Percentiles rank a stretch among this genome's conserved stretches.
Evolutionary conservation across 495 filamentous ascomycete species (phyloP).

Genomic region (Entonaema liquescens): DNA sequence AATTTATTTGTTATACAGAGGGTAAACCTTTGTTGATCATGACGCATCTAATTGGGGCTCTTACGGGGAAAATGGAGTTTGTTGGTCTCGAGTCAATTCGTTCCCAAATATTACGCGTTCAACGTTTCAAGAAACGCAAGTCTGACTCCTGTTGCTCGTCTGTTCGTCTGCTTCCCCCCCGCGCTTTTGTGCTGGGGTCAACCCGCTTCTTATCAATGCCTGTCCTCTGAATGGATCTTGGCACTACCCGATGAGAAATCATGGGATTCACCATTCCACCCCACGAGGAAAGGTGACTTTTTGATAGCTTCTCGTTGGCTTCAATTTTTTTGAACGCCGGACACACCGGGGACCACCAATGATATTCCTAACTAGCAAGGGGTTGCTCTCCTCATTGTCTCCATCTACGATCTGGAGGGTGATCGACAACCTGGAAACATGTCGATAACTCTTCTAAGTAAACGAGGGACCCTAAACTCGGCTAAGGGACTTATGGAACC

Average conservation of each 20-base stretch:
- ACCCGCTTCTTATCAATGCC: slow-evolving; percentile 31
- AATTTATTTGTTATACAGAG: slow-evolving; percentile 32
- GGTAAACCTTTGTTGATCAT: slow-evolving; percentile 31
- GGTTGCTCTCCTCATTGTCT: not conserved
- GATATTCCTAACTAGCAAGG: slow-evolving; percentile 21
- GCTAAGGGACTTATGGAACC: slow-evolving; percentile 2
- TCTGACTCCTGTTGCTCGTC: slow-evolving; percentile 25
- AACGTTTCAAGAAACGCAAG: slow-evolving; percentile 42
- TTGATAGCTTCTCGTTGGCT: slow-evolving; percentile 17
- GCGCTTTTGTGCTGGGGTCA: slow-evolving; percentile 27
- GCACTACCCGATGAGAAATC: slow-evolving; percentile 19
- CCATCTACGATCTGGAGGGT: slow-evolving; percentile 24
- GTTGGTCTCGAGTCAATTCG: slow-evolving; percentile 38
- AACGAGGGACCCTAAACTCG: slow-evolving; percentile 29
- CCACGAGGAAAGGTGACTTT: slow-evolving; percentile 11
- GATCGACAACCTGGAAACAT: slow-evolving; percentile 41
- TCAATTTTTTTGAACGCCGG: slow-evolving; percentile 12
- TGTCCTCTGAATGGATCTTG: slow-evolving; percentile 19
- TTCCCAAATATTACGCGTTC: slow-evolving; percentile 39
- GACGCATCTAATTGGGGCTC: slow-evolving; percentile 25
- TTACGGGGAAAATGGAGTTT: slow-evolving; percentile 21
- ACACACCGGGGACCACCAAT: not conserved
- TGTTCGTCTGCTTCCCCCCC: slow-evolving; percentile 17
- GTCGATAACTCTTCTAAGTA: slow-evolving; percentile 38
- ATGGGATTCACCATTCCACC: slow-evolving; percentile 24